phyloP scores from a whole-genome alignment of 1,284 basidiomycete species.

The Malassezia psittaci region DNA sequence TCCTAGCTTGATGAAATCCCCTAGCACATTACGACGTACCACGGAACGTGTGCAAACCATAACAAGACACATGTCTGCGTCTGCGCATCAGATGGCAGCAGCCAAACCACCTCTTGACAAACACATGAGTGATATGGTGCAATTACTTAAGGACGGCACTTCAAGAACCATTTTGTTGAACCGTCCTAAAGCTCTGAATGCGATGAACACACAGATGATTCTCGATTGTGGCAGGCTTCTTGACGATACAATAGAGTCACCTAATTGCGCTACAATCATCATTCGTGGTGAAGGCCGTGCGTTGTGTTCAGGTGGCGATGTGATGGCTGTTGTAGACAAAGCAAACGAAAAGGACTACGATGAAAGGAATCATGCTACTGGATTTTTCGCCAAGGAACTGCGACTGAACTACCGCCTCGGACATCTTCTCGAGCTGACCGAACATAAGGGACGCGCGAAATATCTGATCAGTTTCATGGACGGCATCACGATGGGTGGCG shows the following conservation, averaged over 20 bases:
- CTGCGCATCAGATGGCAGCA: background rate
- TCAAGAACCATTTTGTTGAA: slow-evolving; percentile 66
- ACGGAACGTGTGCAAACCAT: background rate
- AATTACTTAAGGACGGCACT: slow-evolving; percentile 25
- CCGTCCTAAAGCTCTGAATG: slow-evolving; percentile 72
- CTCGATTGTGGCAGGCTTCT: slow-evolving; percentile 61
- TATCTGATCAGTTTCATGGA: slow-evolving; percentile 74
- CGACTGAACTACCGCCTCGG: slow-evolving; percentile 78
- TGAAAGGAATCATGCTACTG: slow-evolving; percentile 55
- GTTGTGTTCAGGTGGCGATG: slow-evolving; percentile 92
- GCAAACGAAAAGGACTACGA: slow-evolving; percentile 24
- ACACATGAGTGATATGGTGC: slow-evolving; percentile 22
- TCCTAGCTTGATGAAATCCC: background rate
- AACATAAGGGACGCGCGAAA: slow-evolving; percentile 47
- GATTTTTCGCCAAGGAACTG: slow-evolving; percentile 90
- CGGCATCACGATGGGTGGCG: slow-evolving; percentile 71
- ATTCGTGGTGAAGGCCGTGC: slow-evolving; percentile 59
- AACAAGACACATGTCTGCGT: background rate
- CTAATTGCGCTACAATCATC: slow-evolving; percentile 30
- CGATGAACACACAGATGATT: slow-evolving; percentile 76
- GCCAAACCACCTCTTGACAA: background rate
- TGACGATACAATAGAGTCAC: slow-evolving; percentile 46
- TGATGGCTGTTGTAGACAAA: slow-evolving; percentile 54
- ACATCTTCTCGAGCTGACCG: slow-evolving; percentile 38
- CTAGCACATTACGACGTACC: background rate